Conservation (phyloP, 257 asterid genomes). For the Primulina tabacum region DNA sequence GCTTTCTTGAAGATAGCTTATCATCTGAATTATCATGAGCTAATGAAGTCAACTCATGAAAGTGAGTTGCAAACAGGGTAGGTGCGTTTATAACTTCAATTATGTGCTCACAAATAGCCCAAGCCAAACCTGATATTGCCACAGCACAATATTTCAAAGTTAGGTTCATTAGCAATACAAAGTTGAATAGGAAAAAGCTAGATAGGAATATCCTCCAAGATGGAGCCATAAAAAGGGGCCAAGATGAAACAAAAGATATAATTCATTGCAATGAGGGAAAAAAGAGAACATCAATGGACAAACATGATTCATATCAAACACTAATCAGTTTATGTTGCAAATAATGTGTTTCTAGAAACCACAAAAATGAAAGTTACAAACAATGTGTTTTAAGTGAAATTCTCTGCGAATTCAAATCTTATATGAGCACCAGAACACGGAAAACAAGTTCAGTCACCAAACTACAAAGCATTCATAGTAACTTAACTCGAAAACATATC, state of each 20-base stretch:
- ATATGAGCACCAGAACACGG: conserved; percentile 9
- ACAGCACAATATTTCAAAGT: conserved; percentile 14
- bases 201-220: conserved; percentile 20
- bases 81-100: conserved; percentile 84
- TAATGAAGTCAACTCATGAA: conserved; percentile 93
- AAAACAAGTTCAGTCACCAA: conserved; percentile 8
- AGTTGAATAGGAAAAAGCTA: conserved; percentile 10
- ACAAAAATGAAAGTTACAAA: background rate
- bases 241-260: conserved; percentile 2
- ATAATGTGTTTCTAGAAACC: background rate
- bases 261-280: background rate
- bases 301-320: conserved; percentile 12
- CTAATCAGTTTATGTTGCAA: background rate
- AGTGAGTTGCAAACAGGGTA: conserved; percentile 93
- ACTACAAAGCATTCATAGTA: background rate
- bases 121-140: conserved; percentile 71
- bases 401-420: background rate
- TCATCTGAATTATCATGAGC: conserved; percentile 49
- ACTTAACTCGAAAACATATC: background rate
- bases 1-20: conserved; percentile 43
- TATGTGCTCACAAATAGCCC: conserved; percentile 97
- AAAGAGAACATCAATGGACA: background rate
- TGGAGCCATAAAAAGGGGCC: background rate
- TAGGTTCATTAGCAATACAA: conserved; percentile 16
- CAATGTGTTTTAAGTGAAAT: background rate